Evolutionary conservation across 257 asterid genomes (phyloP).

Genomic region (Nicotiana attenuata): DNA sequence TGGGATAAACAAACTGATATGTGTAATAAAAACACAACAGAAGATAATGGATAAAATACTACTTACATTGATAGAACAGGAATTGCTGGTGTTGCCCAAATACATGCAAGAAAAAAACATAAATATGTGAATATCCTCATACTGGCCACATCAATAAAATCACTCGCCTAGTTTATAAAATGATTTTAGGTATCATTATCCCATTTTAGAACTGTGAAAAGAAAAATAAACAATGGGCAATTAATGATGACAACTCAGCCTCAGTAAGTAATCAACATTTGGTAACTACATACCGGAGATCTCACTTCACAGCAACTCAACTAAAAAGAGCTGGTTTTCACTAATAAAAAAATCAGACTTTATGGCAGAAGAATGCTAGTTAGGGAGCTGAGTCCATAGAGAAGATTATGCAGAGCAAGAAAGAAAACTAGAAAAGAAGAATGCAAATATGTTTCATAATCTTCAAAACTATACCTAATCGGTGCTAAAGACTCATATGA

Average conservation of each 20-base stretch:
- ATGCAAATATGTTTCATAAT: not conserved
- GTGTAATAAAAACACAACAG: not conserved
- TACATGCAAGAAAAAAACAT: slow-evolving; percentile 24
- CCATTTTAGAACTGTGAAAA: not conserved
- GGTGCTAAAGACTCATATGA: not conserved
- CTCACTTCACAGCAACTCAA: not conserved
- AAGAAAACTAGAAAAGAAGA: not conserved
- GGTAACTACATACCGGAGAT: not conserved
- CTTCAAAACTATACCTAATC: not conserved
- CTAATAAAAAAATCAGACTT: not conserved
- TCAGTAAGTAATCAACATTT: not conserved
- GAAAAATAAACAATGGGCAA: not conserved
- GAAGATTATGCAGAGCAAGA: not conserved
- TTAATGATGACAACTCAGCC: not conserved
- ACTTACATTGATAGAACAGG: slow-evolving; percentile 98
- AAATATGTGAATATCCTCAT: slow-evolving; percentile 20
- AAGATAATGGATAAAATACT: not conserved
- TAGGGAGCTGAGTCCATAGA: not conserved
- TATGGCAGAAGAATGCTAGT: not conserved
- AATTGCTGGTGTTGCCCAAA: slow-evolving; percentile 58
- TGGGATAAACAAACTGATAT: not conserved
- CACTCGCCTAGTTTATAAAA: not conserved
- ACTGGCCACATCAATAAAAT: slow-evolving; percentile 4
- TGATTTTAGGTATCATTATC: not conserved
- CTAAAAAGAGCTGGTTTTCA: not conserved